A percentile compares a stretch with the other conserved stretches of the same genome.
These are phyloP conservation scores for Heritiera fomes DNA, from an alignment of 345 rosid species.

Conservation along the genomic window DNA sequence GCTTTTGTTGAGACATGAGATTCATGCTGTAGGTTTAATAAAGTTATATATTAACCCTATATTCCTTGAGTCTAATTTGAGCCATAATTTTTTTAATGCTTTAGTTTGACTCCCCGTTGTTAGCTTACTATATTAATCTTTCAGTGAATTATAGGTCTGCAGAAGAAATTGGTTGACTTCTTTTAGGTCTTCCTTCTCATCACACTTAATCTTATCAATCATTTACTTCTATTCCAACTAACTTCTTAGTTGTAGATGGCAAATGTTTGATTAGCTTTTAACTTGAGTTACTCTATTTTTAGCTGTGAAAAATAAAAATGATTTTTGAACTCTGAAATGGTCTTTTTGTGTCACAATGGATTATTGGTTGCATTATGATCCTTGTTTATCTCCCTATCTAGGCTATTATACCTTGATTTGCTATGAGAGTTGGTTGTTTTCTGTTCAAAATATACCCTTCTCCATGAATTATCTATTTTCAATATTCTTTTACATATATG, in stretches of 20 bases:
- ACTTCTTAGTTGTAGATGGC: conserved; percentile 6
- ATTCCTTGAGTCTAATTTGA: background rate
- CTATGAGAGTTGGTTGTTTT: background rate
- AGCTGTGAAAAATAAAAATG: background rate
- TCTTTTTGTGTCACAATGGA: background rate
- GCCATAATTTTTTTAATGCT: background rate
- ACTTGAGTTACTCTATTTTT: background rate
- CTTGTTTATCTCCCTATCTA: background rate
- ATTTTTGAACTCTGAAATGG: background rate
- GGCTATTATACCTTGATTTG: background rate
- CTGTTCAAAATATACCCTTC: background rate
- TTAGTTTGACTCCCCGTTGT: background rate
- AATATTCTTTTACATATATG: background rate
- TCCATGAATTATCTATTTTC: background rate
- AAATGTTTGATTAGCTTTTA: background rate
- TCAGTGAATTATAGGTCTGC: background rate
- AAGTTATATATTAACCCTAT: background rate
- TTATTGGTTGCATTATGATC: conserved; percentile 8
- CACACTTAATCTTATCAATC: background rate
- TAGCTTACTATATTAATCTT: background rate
- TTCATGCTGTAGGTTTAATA: background rate
- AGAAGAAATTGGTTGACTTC: background rate
- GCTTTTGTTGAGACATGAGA: background rate
- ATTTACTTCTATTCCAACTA: background rate
- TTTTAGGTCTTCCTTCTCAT: background rate